These are phyloP conservation scores for Thermochaetoides dissita DNA, from an alignment of 2,329 filamentous ascomycete species.

Conservation along the genomic window DNA sequence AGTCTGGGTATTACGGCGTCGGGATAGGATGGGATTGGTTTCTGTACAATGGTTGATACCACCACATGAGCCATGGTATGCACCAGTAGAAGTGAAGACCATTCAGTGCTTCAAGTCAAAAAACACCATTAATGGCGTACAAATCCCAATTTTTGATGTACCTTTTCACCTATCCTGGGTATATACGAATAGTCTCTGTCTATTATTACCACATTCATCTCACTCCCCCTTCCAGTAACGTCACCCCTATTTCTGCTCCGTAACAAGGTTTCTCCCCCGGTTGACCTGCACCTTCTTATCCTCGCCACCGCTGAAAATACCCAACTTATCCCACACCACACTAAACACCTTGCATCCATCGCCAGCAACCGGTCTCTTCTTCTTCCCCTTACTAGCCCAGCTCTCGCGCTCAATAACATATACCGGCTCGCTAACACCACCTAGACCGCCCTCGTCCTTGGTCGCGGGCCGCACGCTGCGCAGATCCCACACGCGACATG, in stretches of 20 bases:
- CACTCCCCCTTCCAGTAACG: not conserved
- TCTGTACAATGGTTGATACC: no score
- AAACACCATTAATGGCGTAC: no score
- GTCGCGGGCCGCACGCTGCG: conserved; percentile 49
- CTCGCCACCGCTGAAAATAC: conserved; percentile 83
- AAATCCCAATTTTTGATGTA: not conserved
- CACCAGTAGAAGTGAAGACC: no score
- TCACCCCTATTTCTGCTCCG: conserved; percentile 4
- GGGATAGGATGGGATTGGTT: no score
- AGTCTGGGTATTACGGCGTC: no score
- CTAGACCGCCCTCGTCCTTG: conserved; percentile 44
- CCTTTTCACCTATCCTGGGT: conserved; percentile 9
- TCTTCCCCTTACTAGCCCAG: conserved; percentile 47
- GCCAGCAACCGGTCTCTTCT: conserved; percentile 53
- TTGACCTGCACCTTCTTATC: conserved; percentile 94
- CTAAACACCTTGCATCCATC: conserved; percentile 84
- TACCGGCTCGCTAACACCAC: conserved; percentile 58
- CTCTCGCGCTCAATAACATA: conserved; percentile 65
- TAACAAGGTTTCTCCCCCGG: conserved; percentile 41
- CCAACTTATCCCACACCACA: conserved; percentile 76
- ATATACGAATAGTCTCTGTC: conserved; percentile 6
- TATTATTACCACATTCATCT: not conserved
- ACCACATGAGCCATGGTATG: no score
- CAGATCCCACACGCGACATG: conserved; percentile 87
- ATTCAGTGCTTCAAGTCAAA: no score